Base-by-base conservation (phyloP, 805 yeast genomes). In the Saccharomyces jurei region DNA sequence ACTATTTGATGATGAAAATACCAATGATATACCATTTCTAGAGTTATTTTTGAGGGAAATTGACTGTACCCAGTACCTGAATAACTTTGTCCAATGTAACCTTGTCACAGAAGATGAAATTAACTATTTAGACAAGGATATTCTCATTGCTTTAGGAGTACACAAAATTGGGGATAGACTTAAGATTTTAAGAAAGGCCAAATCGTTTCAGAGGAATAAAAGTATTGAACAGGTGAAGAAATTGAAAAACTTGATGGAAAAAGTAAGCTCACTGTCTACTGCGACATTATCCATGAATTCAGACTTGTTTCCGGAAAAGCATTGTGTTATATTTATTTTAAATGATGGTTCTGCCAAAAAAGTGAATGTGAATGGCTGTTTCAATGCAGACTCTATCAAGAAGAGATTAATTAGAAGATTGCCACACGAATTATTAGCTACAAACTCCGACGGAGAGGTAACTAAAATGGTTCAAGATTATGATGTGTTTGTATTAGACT, bases 131-230 rank as follows among this genome's bases (percentile, higher is more conserved):
- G 96, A 88, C 62, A 75, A 78, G 47, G 74, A 71, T 6, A 80
- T 89, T 0, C 76, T 92, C 54, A 80, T 77, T 50, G 94, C 86
- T 54, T 66, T 94, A 10, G 96, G 96, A 0, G 69, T 92, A 10
- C 58, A 62, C n/a, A 85, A 81, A 59, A 80, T 92, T 14, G 97
- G 98, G 0, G 98, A 94, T 67, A 74, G 97, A 28, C 74, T 92
- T 22, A 74, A 86, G 29, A 69, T 92, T 10, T 81, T 84, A 62
- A 73, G 81, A 14, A 83, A 85, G 22, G 75, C 87, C 2, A 73
- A 78, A 30, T 48, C 51, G 25, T 28, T 65, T 17, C 44, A 67
- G 73, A 46, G 61, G 82, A 54, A 56, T 54, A 52, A 29, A 48
- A 53, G 25, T 52, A 56, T 27, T 46, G 54, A 10, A 51, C n/a